phyloP scores from a whole-genome alignment of 495 filamentous ascomycete species.

The Xylaria bambusicola region DNA sequence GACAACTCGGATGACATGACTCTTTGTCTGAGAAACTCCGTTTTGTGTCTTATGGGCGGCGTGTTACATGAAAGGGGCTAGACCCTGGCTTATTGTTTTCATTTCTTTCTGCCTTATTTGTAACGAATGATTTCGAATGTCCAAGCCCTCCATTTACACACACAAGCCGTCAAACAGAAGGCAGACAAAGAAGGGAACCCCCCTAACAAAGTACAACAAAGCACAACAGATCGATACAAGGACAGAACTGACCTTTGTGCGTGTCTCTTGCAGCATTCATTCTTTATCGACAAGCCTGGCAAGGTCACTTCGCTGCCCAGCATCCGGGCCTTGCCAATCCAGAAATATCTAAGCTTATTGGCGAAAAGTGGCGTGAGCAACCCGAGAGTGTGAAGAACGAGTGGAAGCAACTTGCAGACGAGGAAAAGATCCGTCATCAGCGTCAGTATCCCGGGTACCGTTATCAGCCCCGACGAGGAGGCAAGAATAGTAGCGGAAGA shows the following conservation, averaged over 20 bases:
- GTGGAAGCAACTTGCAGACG: conserved; percentile 91
- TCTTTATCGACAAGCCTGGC: conserved; percentile 92
- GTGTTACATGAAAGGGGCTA: conserved; percentile 30
- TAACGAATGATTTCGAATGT: conserved; percentile 14
- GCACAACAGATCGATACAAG: not conserved
- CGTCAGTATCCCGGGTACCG: conserved; percentile 90
- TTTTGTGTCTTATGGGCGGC: conserved; percentile 17
- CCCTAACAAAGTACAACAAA: not conserved
- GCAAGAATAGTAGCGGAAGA: conserved; percentile 42
- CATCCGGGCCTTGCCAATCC: conserved; percentile 92
- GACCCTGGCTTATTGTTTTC: conserved; percentile 28
- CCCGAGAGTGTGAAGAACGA: conserved; percentile 73
- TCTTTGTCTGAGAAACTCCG: conserved; percentile 21
- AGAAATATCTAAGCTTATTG: conserved; percentile 97
- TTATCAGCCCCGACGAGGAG: conserved; percentile 85
- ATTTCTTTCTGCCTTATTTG: conserved; percentile 13
- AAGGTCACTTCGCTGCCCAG: conserved; percentile 74
- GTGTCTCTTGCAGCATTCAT: conserved; percentile 75
- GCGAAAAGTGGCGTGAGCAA: conserved; percentile 83
- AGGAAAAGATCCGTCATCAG: conserved; percentile 89
- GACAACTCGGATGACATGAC: conserved; percentile 17
- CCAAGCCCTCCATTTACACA: conserved; percentile 12
- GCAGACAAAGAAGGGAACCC: conserved; percentile 9
- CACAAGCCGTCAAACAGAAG: conserved; percentile 8
- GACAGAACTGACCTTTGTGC: conserved; percentile 23